These are phyloP conservation scores for Kockovaella imperatae DNA, from an alignment of 768 basidiomycete genomes.

Conservation along the genomic window DNA sequence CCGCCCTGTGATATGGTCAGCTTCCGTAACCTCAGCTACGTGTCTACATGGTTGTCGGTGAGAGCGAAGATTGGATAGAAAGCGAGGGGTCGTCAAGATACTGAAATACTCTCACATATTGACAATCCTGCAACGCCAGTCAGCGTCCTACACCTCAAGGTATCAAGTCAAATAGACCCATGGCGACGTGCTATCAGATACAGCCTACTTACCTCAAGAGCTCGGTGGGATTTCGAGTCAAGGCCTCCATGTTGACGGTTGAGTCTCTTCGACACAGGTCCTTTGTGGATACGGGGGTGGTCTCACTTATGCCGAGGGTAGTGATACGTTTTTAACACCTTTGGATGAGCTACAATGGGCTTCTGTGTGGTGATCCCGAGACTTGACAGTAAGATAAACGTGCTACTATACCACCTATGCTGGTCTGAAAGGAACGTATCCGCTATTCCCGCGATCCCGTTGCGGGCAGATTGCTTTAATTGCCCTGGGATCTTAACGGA, in stretches of 20 bases:
- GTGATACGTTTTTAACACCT: too few relatives aligned
- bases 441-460: too few relatives aligned
- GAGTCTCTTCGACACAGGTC: too few relatives aligned
- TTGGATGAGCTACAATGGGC: too few relatives aligned
- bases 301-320: too few relatives aligned
- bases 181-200: background rate
- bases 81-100: background rate
- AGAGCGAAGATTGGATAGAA: background rate
- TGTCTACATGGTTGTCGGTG: constrained; percentile 1
- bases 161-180: background rate
- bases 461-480: too few relatives aligned
- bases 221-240: constrained; percentile 40
- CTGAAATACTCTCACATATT: constrained; percentile 29
- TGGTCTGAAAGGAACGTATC: too few relatives aligned
- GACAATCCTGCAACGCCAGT: constrained; percentile 19
- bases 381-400: too few relatives aligned
- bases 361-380: too few relatives aligned
- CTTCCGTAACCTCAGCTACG: background rate
- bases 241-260: constrained; percentile 32
- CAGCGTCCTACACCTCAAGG: background rate
- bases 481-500: too few relatives aligned
- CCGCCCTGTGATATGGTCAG: constrained; percentile 13
- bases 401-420: too few relatives aligned
- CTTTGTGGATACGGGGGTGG: too few relatives aligned
- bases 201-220: constrained; percentile 26